Evolutionary conservation across 2,329 filamentous ascomycete species (phyloP), one percentile per base, ranked within the genome.

Genomic region (Aureobasidium lini): DNA sequence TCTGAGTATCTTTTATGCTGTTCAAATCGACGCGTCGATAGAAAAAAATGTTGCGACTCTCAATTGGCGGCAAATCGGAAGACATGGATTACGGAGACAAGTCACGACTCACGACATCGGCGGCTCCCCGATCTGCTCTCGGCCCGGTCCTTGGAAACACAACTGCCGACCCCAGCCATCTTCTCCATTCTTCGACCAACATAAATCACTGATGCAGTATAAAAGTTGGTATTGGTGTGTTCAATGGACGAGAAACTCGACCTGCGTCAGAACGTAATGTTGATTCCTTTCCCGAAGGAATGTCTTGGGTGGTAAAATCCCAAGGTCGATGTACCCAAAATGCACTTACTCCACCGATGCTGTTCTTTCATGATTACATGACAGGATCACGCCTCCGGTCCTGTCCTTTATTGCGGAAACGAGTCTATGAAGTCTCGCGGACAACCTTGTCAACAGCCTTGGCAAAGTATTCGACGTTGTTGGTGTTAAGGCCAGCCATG

Each of bases 401-500:
- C 18, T 32, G 15, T 31, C 44, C 11, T 16, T 44, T 23, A 3
- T 31, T 18, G 18, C 2, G 16, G 23, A 28, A 6, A 29, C 3
- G 5, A 32, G n/a, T n/a, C 6, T 43, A 58, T 36, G 46, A 50
- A 23, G 68, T 75, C 70, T 81, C 82, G 64, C 83, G 77, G 29
- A 97, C 90, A 34, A 93, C 89, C 73, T 87, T 88, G 72, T 96
- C 88, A 11, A 97, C 84, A 0, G 93, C 90, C 74, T 88, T 86
- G 49, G 92, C 94, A 69, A 97, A 89, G 76, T 96, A 96, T 59
- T 96, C 90, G 61, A 97, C 81, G 72, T 97, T 99, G 69, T 86
- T 78, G 29, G 89, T 88, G 75, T 97, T 97, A 65, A 97, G 77
- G n/a, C 94, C 94, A 5, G 94, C 94, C 93, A 99, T 97, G 44